Evolutionary conservation across 163 green algal genomes (phyloP).

Genomic region (Chlorella variabilis): DNA sequence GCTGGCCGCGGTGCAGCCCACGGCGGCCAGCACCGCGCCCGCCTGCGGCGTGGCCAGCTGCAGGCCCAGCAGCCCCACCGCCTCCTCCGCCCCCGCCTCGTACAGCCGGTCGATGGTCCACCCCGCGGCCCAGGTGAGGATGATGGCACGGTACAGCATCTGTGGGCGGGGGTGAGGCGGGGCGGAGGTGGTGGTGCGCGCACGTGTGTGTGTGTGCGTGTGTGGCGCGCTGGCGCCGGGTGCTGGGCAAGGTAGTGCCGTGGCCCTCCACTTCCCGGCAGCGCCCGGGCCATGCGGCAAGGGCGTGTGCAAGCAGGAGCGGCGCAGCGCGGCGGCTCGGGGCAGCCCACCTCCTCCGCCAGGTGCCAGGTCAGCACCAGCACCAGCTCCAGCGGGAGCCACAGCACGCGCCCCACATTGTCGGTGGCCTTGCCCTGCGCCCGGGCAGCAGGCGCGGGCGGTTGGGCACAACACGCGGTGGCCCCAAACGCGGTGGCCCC

Average conservation of each 20-base stretch:
- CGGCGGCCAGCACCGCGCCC: constrained; percentile 25
- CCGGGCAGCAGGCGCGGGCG: no score
- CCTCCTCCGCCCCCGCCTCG: constrained; percentile 39
- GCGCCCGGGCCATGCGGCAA: no score
- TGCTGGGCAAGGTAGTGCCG: no score
- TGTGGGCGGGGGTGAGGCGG: not conserved
- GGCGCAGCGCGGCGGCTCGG: not conserved
- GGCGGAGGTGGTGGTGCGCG: not conserved
- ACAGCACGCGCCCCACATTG: constrained; percentile 36
- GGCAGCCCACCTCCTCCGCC: constrained; percentile 37
- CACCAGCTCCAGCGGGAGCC: constrained; percentile 29
- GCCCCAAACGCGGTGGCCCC: not conserved
- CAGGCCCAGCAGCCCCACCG: constrained; percentile 6
- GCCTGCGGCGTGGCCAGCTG: constrained; percentile 32
- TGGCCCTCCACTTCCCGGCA: no score
- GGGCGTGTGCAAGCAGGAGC: no score
- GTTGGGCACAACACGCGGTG: not conserved
- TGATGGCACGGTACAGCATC: constrained; percentile 43
- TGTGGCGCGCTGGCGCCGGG: not conserved
- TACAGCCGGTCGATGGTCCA: constrained; percentile 52
- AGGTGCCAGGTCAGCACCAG: constrained; percentile 34
- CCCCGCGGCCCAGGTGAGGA: constrained; percentile 25
- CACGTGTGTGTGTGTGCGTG: not conserved
- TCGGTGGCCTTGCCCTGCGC: constrained; percentile 25
- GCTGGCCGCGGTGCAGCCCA: not conserved